Base-by-base conservation (phyloP, 2,329 filamentous ascomycete genomes). In the Talaromyces marneffei region DNA sequence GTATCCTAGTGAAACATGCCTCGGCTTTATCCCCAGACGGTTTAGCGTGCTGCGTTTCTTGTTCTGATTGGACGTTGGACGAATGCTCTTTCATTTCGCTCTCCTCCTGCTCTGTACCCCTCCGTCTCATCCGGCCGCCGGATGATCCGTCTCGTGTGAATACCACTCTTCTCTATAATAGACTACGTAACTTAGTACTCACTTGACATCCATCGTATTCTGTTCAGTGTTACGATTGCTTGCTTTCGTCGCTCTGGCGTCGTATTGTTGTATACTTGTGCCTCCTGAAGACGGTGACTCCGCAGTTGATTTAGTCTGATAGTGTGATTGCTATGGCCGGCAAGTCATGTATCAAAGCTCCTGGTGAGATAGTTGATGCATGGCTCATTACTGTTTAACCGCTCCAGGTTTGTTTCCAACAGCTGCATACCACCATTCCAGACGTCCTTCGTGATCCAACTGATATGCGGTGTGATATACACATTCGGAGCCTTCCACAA, bases 401-500 rank as follows among this genome's bases (percentile, higher is more conserved):
- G 29, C 20, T 39, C 33, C 18, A 42, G 35, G 27, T 42, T 56
- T 6, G 8, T 33, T 42, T 56, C 37, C 23, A 56, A 23, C 23
- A 42, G 10, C 4, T 20, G 20, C 23, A 48, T 63, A 59, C 23
- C 20, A 1, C 37, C 20, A 16, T 27, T 27, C 14, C 14, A 18
- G 8, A 31, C 25, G 10, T 42, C 53, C 14, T n/a, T 29, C 18
- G 23, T 29, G 10, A 58, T 31, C 44, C n/a, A 81, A 73, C 57
- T 59, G 9, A 40, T 27, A 29, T 59, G 57, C 18, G 66, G 63
- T 4, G 63, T 63, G 25, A 66, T 65, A 40, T 64, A 46, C n/a
- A 88, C 78, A 72, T 92, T 91, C 63, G 84, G 83, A 14, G 86
- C 78, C n/a, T 77, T 81, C 89, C 89, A 93, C 56, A 93, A 74